Base-by-base conservation (phyloP, 208 protist species). In the Trypanosoma caninum region DNA sequence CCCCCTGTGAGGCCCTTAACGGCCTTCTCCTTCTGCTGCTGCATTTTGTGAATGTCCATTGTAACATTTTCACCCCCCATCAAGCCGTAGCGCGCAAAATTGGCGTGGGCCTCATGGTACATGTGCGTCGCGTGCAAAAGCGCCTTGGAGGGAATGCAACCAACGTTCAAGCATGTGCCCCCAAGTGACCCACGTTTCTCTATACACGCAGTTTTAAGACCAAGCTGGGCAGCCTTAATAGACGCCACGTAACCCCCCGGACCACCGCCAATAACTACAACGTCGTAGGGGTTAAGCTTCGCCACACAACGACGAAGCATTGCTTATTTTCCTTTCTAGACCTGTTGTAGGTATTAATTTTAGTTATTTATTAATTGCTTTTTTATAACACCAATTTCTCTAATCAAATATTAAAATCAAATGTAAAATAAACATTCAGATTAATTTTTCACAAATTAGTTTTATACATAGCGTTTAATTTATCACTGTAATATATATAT, bases 111-210 rank as follows among this genome's bases (percentile, higher is more conserved):
- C 51, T 98, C 84, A 59, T 99, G 86, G 74, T 98, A 99, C 44
- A 98, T 44, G 77, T 99, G 98, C 27, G 98, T 98, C 30, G 97
- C 91, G 74, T 99, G 91, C 0, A 99, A 89, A 5, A 99, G 92
- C 34, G 97, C 87, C 87, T 99, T 99, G 52, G 98, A 99, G 13
- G 99, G 99, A 69, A 99, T 99, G 89, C 98, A 99, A 31, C 97
- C 98, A 31, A 99, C 98, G 77, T 99, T 99, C n/a, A 99, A 87
- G 88, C 98, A 99, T 16, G 98, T 99, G 60, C 98, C 98, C 30
- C 98, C 98, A 20, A 99, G 91, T 35, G 86, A 58, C 30, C 98
- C 97, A 60, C 98, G 89, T 82, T 98, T 99, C 76, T 99, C 99
- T 28, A 99, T 77, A 74, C 98, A 99, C 10, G 96, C 91, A 0